These are phyloP conservation scores for Backusella morwellensis DNA, from an alignment of 192 early-diverging fungal species.

Conservation along the genomic window DNA sequence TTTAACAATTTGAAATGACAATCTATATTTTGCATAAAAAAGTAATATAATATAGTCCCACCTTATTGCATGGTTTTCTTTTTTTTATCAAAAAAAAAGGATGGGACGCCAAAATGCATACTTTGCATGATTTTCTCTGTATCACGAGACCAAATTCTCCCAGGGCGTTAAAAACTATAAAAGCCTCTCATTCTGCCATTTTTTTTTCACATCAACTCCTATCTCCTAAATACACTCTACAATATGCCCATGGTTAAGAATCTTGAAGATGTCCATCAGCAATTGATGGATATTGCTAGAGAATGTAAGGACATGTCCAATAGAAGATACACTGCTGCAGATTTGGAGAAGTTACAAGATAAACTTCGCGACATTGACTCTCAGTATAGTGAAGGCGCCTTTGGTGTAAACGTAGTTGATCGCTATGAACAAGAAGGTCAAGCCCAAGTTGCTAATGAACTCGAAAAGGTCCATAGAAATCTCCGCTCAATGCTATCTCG, in stretches of 20 bases:
- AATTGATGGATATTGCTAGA: conserved; percentile 17
- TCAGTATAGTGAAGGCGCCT: conserved; percentile 8
- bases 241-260: conserved; percentile 18
- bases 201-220: not conserved
- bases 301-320: conserved; percentile 10
- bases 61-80: not conserved
- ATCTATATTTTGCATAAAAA: not conserved
- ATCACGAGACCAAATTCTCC: not conserved
- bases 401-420: not conserved
- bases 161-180: conserved; percentile 4
- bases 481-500: conserved; percentile 15
- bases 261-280: conserved; percentile 17
- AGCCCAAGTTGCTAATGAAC: conserved; percentile 13
- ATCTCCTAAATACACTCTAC: not conserved
- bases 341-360: conserved; percentile 6
- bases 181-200: not conserved
- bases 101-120: not conserved
- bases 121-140: not conserved
- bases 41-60: not conserved
- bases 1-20: not conserved
- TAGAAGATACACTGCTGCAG: conserved; percentile 14
- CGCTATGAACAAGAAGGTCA: conserved; percentile 16
- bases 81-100: not conserved
- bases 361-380: conserved; percentile 7
- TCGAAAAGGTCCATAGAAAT: conserved; percentile 20